Evolutionary conservation across 2,329 filamentous ascomycete species (phyloP).

Genomic region (Curvularia hawaiiensis): DNA sequence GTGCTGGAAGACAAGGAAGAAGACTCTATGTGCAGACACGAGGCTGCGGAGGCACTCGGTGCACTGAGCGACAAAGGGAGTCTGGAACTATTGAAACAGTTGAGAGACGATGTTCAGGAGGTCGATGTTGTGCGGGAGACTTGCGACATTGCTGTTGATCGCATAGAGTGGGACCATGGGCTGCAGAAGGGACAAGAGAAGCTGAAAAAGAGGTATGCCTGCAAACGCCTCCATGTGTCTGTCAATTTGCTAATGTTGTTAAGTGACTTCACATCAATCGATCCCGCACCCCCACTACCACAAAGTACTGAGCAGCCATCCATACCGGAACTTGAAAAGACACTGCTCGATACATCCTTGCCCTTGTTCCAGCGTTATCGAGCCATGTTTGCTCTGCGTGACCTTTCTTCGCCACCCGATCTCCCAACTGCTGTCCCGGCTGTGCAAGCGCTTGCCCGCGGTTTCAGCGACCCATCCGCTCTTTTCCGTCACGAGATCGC

Average conservation of each 20-base stretch:
- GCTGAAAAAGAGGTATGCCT: constrained; percentile 74
- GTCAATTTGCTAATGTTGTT: constrained; percentile 16
- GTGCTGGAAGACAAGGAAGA: constrained; percentile 81
- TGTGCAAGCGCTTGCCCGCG: constrained; percentile 81
- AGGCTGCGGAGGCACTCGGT: constrained; percentile 93
- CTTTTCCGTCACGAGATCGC: constrained; percentile 98
- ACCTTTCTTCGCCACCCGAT: constrained; percentile 91
- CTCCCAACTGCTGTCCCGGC: constrained; percentile 89
- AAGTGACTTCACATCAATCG: constrained; percentile 94
- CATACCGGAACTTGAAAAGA: constrained; percentile 75
- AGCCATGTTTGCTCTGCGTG: constrained; percentile 96
- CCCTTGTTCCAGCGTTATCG: constrained; percentile 93
- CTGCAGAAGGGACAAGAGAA: constrained; percentile 67
- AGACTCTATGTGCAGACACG: constrained; percentile 94
- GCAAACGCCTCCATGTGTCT: not conserved
- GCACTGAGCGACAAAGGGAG: constrained; percentile 79
- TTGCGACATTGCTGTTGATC: constrained; percentile 93
- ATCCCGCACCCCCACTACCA: constrained; percentile 88
- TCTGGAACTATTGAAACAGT: constrained; percentile 72
- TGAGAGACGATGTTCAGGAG: constrained; percentile 77
- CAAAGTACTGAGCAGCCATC: constrained; percentile 65
- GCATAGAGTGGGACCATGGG: constrained; percentile 87
- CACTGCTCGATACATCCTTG: constrained; percentile 75
- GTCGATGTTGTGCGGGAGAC: constrained; percentile 87
- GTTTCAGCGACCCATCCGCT: constrained; percentile 83